These are phyloP conservation scores for Xylaria sp. DNA, from an alignment of 2,329 filamentous ascomycete species.

Conservation along the genomic window DNA sequence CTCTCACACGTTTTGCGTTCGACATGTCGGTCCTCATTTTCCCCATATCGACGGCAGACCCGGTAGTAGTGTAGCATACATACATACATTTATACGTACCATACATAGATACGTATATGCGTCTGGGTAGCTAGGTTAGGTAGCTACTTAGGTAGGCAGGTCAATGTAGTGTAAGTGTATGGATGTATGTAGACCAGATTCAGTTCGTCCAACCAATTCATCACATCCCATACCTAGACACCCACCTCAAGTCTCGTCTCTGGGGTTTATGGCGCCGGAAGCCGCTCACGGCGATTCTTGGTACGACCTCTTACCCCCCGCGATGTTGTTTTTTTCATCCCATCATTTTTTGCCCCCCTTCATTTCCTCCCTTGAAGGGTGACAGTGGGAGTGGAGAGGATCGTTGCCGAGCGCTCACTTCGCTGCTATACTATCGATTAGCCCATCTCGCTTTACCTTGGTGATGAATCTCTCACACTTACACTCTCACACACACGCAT, in stretches of 20 bases:
- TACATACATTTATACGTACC: neutral
- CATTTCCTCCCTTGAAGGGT: slow-evolving; percentile 13
- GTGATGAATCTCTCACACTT: neutral
- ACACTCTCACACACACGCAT: neutral
- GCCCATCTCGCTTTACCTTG: slow-evolving; percentile 7
- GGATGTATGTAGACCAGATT: too few species aligned
- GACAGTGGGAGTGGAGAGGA: slow-evolving; percentile 17
- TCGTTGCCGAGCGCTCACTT: slow-evolving; percentile 10
- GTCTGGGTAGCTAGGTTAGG: neutral
- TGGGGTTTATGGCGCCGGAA: slow-evolving; percentile 43
- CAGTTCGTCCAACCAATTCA: slow-evolving; percentile 41
- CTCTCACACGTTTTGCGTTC: slow-evolving; percentile 47
- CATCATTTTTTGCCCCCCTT: slow-evolving; percentile 26
- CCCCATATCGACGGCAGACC: slow-evolving; percentile 39
- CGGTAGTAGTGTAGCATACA: neutral
- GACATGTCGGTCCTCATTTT: slow-evolving; percentile 46
- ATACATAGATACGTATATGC: neutral
- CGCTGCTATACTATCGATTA: slow-evolving; percentile 2
- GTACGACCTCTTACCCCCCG: slow-evolving; percentile 28
- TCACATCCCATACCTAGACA: neutral
- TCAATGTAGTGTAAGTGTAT: too few species aligned
- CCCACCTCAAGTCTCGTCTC: slow-evolving; percentile 30
- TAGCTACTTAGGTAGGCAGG: neutral
- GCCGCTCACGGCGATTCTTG: slow-evolving; percentile 40
- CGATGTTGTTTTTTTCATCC: slow-evolving; percentile 29